Evolutionary conservation across 2,329 filamentous ascomycete species (phyloP), one percentile per base, ranked within the genome.

Genomic region (Ceratocystis cubensis): DNA sequence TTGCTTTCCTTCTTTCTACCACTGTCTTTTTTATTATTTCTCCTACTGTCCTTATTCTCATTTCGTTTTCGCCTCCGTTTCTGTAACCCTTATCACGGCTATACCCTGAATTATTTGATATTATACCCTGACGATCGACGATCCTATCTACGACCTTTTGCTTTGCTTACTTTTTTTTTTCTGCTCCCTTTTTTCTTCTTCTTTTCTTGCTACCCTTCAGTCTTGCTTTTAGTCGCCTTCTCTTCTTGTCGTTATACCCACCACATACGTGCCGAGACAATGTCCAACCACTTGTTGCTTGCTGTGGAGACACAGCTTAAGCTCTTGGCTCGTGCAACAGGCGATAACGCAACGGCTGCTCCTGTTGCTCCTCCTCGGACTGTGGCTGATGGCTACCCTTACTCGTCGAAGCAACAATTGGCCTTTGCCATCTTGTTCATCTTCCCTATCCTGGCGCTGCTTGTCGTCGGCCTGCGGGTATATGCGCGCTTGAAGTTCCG

Each of bases 351-450:
- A 15, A 59, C 56, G n/a, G 2, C 7, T 2, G 25, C 22, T n/a
- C n/a, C 53, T 13, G 53, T 30, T 30, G 13, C 56, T 22, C 50
- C 56, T 10, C 56, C 56, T 30, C 56, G 10, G 5, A 59, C 56
- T 17, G 3, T 59, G 13, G 56, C 56, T n/a, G 56, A 59, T 30
- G 56, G 59, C 17, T 67, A 67, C n/a, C 65, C 65, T 4, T 50
- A 64, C 69, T 48, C 50, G n/a, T 10, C 73, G n/a, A 71, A 74
- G 15, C 75, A 76, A 59, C 65, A 69, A 6, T 68, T 68, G 8
- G 74, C 71, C 1, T 65, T 75, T 3, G 72, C 72, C 50, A 69
- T 75, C 48, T 70, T 73, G 20, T 74, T 76, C 68, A 66, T 75
- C 59, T 74, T 75, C 17, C 74, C 75, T 0, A 65, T 67, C 3